Evolutionary conservation across 164 flowering plant species (phyloP), one percentile per base, ranked within the genome.

Genomic region (Stephania yunnanensis): DNA sequence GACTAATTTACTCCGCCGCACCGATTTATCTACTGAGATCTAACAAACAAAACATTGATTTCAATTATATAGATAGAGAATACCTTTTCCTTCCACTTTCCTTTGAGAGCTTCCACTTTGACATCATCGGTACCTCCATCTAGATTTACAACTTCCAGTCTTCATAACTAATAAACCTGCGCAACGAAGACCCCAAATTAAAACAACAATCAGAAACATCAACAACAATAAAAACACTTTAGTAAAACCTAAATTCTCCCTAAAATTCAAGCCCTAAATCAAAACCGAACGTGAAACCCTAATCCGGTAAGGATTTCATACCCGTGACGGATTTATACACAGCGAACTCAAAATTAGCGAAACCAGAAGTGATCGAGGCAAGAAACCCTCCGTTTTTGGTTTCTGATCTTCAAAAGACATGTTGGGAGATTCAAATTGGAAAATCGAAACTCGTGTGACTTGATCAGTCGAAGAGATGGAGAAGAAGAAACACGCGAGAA

Each of bases 61-160:
- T 22, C 20, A 65, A 31, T 4, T 1, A 31, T 2, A 78, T 11
- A 75, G 12, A 29, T 1, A 58, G 22, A 63, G 70, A 20, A 61
- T 66, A 90, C 97, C 95, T 91, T 95, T 71, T 88, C 85, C 77
- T 86, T 89, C 97, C 97, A 92, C 79, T 95, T 89, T 78, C 97
- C 95, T 80, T 75, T 90, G 63, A 76, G 85, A 65, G 97, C 95
- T 87, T 92, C 97, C 70, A 87, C 95, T 69, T 85, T 92, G 22
- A 91, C 93, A 82, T 92, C 95, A 71, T 92, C 92, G 55, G 83
- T 87, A 50, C 95, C 90, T 70, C 97, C 97, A 67, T 92, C 97
- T 1, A 95, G 97, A 84, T 91, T 91, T 74, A 92, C 83, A 63
- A 92, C 97, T 80, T 92, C 94, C 50, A 92, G 79, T 91, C 92